Evolutionary conservation across 2,329 filamentous ascomycete species (phyloP).

Genomic region (Chaetomium strumarium): DNA sequence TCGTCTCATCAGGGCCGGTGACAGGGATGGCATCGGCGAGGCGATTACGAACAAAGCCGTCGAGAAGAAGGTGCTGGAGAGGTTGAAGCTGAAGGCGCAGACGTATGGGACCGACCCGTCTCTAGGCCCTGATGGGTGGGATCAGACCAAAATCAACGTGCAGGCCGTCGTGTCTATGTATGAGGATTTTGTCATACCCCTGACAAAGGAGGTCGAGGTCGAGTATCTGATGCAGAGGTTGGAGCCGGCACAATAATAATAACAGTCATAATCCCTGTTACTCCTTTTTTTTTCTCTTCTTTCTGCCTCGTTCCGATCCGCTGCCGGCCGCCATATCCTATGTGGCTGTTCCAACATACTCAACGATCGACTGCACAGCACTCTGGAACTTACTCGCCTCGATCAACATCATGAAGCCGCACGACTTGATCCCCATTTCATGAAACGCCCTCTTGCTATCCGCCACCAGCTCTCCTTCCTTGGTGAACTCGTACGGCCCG

Average conservation of each 20-base stretch:
- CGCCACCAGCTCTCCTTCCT: constrained; percentile 71
- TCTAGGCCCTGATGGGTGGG: constrained; percentile 45
- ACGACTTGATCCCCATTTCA: constrained; percentile 80
- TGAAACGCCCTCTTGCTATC: constrained; percentile 95
- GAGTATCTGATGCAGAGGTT: constrained; percentile 96
- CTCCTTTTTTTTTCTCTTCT: constrained; percentile 6
- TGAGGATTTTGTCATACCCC: constrained; percentile 84
- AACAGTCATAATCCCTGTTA: neutral
- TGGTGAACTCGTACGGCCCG: constrained; percentile 71
- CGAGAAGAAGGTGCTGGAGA: constrained; percentile 84
- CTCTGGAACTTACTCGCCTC: constrained; percentile 70
- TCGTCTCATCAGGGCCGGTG: constrained; percentile 70
- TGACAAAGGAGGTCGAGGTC: constrained; percentile 98
- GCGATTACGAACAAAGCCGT: constrained; percentile 88
- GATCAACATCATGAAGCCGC: constrained; percentile 80
- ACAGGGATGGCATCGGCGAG: constrained; percentile 74
- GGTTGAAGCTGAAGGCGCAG: constrained; percentile 79
- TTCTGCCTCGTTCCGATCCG: constrained; percentile 1
- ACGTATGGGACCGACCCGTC: constrained; percentile 92
- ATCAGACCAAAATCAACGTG: constrained; percentile 77
- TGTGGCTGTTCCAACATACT: constrained; percentile 55
- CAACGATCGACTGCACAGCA: constrained; percentile 68
- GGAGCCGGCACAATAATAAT: constrained; percentile 33
- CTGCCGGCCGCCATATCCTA: constrained; percentile 1
- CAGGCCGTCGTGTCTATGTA: constrained; percentile 91